Conservation (phyloP, 768 basidiomycete genomes). For the Pholiota conissans region DNA sequence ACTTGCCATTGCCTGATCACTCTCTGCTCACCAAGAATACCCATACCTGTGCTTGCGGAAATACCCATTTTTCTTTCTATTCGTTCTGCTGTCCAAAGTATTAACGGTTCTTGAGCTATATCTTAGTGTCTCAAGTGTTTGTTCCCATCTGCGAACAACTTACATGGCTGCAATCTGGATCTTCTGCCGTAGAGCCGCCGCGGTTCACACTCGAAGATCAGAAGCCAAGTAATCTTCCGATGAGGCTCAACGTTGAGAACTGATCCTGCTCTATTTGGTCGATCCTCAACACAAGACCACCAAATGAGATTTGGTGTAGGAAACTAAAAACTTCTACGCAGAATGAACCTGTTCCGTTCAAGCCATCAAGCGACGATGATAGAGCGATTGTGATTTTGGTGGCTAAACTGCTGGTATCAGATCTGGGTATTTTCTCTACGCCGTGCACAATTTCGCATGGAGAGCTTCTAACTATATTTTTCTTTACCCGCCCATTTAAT, state of each 20-base stretch:
- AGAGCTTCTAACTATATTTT: not conserved
- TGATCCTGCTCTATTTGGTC: conserved; percentile 6
- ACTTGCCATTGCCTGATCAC: conserved; percentile 41
- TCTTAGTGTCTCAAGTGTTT: not conserved
- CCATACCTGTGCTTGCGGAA: conserved; percentile 12
- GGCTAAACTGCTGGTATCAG: not conserved
- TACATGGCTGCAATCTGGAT: not conserved
- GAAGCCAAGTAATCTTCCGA: conserved; percentile 24
- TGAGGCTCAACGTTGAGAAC: conserved; percentile 6
- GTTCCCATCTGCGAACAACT: not conserved
- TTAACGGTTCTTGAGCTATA: not conserved
- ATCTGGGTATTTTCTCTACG: not conserved
- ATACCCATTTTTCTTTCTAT: conserved; percentile 12
- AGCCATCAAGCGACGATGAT: not conserved
- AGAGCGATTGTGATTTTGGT: not conserved
- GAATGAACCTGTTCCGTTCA: not conserved
- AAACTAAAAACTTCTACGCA: not conserved
- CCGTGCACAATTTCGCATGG: conserved; percentile 5
- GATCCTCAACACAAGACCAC: not conserved
- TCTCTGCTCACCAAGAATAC: conserved; percentile 9
- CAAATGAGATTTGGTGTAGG: not conserved
- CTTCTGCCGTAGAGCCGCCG: conserved; percentile 34
- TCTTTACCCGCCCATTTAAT: not conserved
- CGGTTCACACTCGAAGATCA: conserved; percentile 37
- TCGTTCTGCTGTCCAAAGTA: not conserved